Base-by-base conservation (phyloP, 306 rosid genomes). In the Herpetospermum pedunculosum region DNA sequence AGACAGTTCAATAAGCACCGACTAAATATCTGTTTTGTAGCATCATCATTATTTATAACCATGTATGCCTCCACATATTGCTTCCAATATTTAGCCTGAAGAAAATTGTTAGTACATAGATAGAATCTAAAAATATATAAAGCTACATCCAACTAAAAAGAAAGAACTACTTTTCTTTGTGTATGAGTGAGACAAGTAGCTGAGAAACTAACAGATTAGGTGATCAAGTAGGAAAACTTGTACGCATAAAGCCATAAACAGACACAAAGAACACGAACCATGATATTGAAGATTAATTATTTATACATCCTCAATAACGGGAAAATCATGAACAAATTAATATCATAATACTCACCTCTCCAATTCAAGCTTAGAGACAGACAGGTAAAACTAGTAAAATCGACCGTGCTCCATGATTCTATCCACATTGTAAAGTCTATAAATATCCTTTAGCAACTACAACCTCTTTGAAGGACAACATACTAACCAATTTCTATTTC, bases 71-170 rank as follows among this genome's bases (percentile, higher is more conserved):
- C 97, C 78, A 88, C 98, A 83, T 94, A 94, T 47, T 94, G 98
- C 86, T 86, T 94, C 98, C 98, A 94, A 85, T 84, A 94, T 80
- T 89, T 94, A 76, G 94, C 97, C 98, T 93, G 84, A 16, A 74
- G 38, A 73, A 47, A 85, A 76, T 71, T 18, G 53, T 62, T 26
- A 50, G 70, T 34, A 49, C 4, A 46, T 53, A 8, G 25, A 70
- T 28, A 40, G 30, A 57, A 44, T 70, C 69, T 29, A 59, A 30
- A 34, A 38, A 12, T 19, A 64, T 19, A 21, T 38, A 21, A 13
- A 37, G 11, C 49, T 62, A n/a, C 26, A 62, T 62, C 43, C 44
- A 35, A 62, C 70, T 62, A 29, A 28, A 57, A 57, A 28, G 21
- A 14, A 57, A 57, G 21, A 60, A 32, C 44, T 18, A 18, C 7